Conservation (phyloP, 2,329 filamentous ascomycete genomes). For the Alternaria postmessia region DNA sequence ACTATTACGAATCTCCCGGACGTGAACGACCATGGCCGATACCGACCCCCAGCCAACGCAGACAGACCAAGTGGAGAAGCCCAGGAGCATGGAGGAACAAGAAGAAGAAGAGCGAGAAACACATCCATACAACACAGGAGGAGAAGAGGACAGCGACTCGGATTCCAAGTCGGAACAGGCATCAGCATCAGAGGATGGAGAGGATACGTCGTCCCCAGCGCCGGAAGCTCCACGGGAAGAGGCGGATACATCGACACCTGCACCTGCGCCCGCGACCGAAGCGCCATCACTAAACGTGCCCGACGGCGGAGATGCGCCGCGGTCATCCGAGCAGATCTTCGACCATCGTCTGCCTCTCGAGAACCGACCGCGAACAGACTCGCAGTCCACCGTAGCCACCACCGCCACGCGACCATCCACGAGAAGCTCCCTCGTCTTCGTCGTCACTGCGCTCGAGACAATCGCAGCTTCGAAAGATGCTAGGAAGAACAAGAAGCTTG, state of each 20-base stretch:
- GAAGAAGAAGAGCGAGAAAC: background rate
- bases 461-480: conserved; percentile 94
- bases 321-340: conserved; percentile 46
- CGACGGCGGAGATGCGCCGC: conserved; percentile 39
- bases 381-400: conserved; percentile 63
- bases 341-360: conserved; percentile 39
- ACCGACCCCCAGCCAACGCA: conserved; percentile 27
- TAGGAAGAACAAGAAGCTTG: conserved; percentile 82
- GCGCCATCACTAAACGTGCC: conserved; percentile 38
- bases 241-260: conserved; percentile 22
- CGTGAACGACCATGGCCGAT: conserved; percentile 47
- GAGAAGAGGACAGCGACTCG: conserved; percentile 16
- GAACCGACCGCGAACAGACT: conserved; percentile 64
- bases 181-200: conserved; percentile 24
- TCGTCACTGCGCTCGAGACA: conserved; percentile 89
- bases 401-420: conserved; percentile 66
- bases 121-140: background rate
- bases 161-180: conserved; percentile 31
- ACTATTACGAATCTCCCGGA: conserved; percentile 23
- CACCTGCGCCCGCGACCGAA: conserved; percentile 21
- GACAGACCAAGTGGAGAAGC: conserved; percentile 15
- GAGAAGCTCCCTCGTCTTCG: conserved; percentile 95
- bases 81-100: background rate
- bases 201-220: conserved; percentile 23
- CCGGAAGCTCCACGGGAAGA: conserved; percentile 24